Base-by-base conservation (phyloP, 768 basidiomycete species). In the Zangia roseola region DNA sequence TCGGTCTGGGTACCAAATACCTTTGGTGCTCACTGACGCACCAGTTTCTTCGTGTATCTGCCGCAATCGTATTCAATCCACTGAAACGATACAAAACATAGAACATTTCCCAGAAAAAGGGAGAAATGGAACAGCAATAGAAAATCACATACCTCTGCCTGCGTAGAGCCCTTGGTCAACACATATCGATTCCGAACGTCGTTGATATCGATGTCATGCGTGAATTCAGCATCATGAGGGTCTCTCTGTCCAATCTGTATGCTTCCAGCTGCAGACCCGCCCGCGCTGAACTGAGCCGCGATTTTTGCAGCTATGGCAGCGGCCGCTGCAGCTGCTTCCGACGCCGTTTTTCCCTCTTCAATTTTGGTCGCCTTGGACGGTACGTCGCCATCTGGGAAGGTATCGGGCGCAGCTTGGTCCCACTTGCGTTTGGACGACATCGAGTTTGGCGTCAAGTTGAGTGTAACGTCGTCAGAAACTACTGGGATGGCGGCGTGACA, bases 271-370 rank as follows among this genome's bases (percentile, higher is more conserved):
- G 61, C 74, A 51, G 64, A 57, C 34, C 53, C 76, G 57, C 64
- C 67, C 2, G 78, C 78, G 46, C 74, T 77, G 52, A 91, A 88
- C 61, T 91, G 88, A 0, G 90, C 92, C 7, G 94, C 93, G 67
- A 97, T 94, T 79, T 94, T 93, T 52, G 94, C 93, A 50, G 93
- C 91, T 54, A 94, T 92, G 36, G 91, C 91, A 9, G 88, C 88
- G 1, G 88, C 86, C 0, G 83, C 84, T 4, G 86, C 85, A 2
- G 83, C 81, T 6, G 81, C 79, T 45, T 82, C 80, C 1, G 78
- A 76, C 0, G 81, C 80, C 2, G 69, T 69, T 59, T 81, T 79
- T 40, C 67, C 72, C 37, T 80, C 78, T 1, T 81, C 79, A 2
- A 64, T 66, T 55, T 76, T 77, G 12, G 68, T 61, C 2, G 69